Percentiles rank a stretch among this genome's conserved stretches.
Conservation (phyloP, 2,329 filamentous ascomycete species). For the Nemania sp. region DNA sequence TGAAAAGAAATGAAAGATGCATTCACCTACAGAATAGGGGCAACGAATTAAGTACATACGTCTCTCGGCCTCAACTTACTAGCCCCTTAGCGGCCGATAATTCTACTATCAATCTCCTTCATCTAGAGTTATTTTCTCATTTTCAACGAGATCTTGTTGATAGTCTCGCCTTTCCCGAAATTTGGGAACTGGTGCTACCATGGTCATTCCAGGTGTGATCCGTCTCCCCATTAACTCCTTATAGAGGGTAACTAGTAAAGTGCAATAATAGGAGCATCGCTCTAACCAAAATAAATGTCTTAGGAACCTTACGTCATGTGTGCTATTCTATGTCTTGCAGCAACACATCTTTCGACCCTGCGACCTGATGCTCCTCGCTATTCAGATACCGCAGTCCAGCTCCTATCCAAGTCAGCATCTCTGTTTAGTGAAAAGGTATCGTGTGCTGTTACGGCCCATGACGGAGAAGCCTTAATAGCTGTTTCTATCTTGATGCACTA, state of each 20-base stretch:
- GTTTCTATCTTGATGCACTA: constrained; percentile 29
- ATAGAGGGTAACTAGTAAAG: background rate
- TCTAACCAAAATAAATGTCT: constrained; percentile 1
- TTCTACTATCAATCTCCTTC: constrained; percentile 21
- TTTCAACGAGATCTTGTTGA: constrained; percentile 24
- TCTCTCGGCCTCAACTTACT: background rate
- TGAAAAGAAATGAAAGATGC: constrained; percentile 25
- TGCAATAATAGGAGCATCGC: background rate
- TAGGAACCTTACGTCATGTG: constrained; percentile 28
- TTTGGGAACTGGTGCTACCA: constrained; percentile 25
- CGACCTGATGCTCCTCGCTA: constrained; percentile 20
- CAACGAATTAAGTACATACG: background rate
- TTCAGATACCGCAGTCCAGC: constrained; percentile 13
- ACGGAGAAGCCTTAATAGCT: constrained; percentile 25
- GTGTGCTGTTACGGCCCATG: constrained; percentile 3
- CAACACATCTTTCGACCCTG: constrained; percentile 20
- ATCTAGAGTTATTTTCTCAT: constrained; percentile 33
- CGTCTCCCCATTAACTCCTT: background rate
- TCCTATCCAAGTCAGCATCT: constrained; percentile 11
- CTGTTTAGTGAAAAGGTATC: constrained; percentile 16
- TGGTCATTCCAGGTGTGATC: constrained; percentile 32
- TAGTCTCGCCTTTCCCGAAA: constrained; percentile 26
- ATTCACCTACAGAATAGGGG: background rate
- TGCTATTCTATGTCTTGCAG: constrained; percentile 25
- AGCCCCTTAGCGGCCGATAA: background rate